Percentiles rank a stretch among this genome's conserved stretches.
phyloP scores from a whole-genome alignment of 169 alveolate species.

The Theileria parva region DNA sequence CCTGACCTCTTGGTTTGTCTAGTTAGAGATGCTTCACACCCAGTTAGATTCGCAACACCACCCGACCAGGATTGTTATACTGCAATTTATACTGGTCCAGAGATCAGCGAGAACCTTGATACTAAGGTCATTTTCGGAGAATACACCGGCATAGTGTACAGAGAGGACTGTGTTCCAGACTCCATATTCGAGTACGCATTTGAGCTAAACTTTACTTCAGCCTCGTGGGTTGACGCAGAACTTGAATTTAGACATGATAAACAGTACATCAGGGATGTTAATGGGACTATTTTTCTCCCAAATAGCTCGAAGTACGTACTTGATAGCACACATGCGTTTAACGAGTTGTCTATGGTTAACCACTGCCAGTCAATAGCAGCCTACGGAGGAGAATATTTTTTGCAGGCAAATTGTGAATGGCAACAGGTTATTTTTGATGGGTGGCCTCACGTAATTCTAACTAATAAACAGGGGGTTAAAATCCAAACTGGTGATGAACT shows the following conservation, averaged over 20 bases:
- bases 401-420: constrained; percentile 86
- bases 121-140: constrained; percentile 82
- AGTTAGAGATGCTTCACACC: constrained; percentile 82
- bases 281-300: constrained; percentile 75
- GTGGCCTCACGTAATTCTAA: constrained; percentile 86
- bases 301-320: constrained; percentile 82
- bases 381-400: constrained; percentile 79
- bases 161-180: constrained; percentile 72
- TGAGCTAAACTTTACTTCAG: constrained; percentile 78
- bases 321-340: constrained; percentile 84
- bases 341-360: constrained; percentile 87
- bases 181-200: constrained; percentile 81
- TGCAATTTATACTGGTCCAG: constrained; percentile 81
- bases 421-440: constrained; percentile 84
- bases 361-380: constrained; percentile 82
- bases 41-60: constrained; percentile 84
- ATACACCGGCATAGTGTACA: constrained; percentile 83
- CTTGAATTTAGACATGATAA: constrained; percentile 71
- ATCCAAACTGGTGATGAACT: constrained; percentile 88
- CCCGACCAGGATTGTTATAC: constrained; percentile 83
- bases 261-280: constrained; percentile 5
- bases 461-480: constrained; percentile 78
- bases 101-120: constrained; percentile 61
- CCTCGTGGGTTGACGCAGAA: constrained; percentile 80
- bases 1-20: constrained; percentile 79